A percentile compares a stretch with the other conserved stretches of the same genome.
Conservation (phyloP, 148 eudicot species). For the Rhododendron williamsianum region DNA sequence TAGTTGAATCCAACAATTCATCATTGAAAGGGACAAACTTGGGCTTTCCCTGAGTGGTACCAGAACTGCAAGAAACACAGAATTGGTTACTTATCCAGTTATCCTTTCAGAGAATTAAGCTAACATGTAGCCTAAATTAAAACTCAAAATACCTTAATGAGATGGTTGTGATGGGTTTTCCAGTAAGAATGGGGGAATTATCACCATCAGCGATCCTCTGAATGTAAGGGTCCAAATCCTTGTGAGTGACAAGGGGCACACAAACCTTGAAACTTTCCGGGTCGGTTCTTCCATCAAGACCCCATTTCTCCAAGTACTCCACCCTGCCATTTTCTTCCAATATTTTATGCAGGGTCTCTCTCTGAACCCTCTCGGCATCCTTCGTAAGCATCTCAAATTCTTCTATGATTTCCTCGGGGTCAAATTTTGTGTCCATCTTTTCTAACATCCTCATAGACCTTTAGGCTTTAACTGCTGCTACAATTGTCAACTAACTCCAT, state of each 20-base stretch:
- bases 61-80: constrained; percentile 55
- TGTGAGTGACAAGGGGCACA: constrained; percentile 67
- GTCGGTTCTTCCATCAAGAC: constrained; percentile 58
- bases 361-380: constrained; percentile 45
- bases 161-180: constrained; percentile 60
- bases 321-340: constrained; percentile 36
- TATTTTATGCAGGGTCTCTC: constrained; percentile 37
- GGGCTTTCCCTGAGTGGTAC: constrained; percentile 88
- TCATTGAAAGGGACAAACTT: constrained; percentile 86
- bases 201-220: constrained; percentile 69
- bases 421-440: constrained; percentile 24
- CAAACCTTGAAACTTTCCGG: constrained; percentile 54
- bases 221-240: constrained; percentile 69
- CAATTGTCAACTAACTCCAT: not conserved
- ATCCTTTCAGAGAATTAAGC: not conserved
- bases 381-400: constrained; percentile 40
- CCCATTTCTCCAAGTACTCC: constrained; percentile 38
- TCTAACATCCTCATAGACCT: constrained; percentile 23
- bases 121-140: not conserved
- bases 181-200: constrained; percentile 55
- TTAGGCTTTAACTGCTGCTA: constrained; percentile 1
- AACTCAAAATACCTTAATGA: constrained; percentile 52
- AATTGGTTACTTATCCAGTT: not conserved
- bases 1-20: constrained; percentile 59
- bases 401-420: constrained; percentile 27